Percentiles rank a stretch among this genome's conserved stretches.
Evolutionary conservation across 768 basidiomycete species (phyloP).

Genomic region (Gloeostereum incarnatum): DNA sequence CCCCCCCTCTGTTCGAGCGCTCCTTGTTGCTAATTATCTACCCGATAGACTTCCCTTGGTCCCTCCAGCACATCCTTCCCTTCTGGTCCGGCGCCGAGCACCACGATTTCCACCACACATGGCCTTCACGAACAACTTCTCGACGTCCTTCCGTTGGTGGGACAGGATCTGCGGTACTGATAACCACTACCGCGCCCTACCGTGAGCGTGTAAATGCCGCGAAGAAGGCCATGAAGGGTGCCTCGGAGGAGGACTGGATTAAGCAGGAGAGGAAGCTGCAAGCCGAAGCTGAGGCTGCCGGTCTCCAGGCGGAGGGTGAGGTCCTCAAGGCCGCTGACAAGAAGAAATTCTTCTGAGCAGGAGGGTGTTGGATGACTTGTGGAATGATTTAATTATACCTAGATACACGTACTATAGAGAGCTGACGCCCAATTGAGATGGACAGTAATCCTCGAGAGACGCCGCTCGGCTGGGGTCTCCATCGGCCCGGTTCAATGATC

Average conservation of each 20-base stretch:
- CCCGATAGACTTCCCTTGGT: conserved; percentile 98
- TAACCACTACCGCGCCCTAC: conserved; percentile 78
- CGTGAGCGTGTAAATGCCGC: conserved; percentile 55
- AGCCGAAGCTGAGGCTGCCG: conserved; percentile 67
- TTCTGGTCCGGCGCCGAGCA: conserved; percentile 98
- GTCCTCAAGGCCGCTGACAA: conserved; percentile 25
- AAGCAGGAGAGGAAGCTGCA: conserved; percentile 54
- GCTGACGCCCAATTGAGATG: too few species aligned
- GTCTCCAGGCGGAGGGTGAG: conserved; percentile 56
- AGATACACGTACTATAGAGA: too few species aligned
- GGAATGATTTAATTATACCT: too few species aligned
- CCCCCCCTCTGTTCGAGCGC: not conserved
- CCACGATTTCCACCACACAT: conserved; percentile 99
- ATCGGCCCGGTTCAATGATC: too few species aligned
- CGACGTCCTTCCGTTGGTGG: conserved; percentile 92
- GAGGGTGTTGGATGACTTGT: too few species aligned
- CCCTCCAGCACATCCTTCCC: conserved; percentile 81
- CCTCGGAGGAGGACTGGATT: conserved; percentile 40
- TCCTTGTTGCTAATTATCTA: not conserved
- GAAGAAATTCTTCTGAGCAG: conserved; percentile 22
- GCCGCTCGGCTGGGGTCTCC: too few species aligned
- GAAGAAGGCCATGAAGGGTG: conserved; percentile 44
- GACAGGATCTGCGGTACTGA: conserved; percentile 90
- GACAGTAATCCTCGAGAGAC: too few species aligned
- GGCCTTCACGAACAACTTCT: conserved; percentile 91